Evolutionary conservation across 805 yeast species (phyloP), one percentile per base, ranked within the genome.

Genomic region (Barnettozyma vustinii): DNA sequence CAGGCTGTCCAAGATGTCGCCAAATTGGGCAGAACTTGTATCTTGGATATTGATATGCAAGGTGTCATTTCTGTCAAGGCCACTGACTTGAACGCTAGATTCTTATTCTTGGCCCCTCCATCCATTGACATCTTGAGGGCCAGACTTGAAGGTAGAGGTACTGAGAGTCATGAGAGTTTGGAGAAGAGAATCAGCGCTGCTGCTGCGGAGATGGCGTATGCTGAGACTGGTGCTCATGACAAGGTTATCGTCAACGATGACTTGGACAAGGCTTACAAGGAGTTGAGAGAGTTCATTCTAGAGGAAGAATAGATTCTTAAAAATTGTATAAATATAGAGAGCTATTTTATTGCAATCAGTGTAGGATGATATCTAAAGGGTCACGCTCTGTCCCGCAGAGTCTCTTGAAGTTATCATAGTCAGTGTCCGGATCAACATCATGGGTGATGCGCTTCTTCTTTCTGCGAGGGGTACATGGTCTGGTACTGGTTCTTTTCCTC

Each of bases 1-100:
- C 84, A 81, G 62, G 84, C 96, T 27, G 97, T 94, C 42, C 77
- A 86, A 58, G 73, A 76, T 42, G 76, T 71, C 39, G 67, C 74
- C 30, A 68, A 69, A 46, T 66, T 75, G 52, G 87, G 89, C 59
- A 81, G 77, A 67, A 84, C 83, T 46, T 94, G 98, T 73, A 83
- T 94, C 54, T 76, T 94, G 64, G 99, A 94, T 70, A 94, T 94
- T 57, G 99, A 94, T 77, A 91, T 92, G 97, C 98, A 94, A 73
- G 99, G 99, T 57, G 99, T 94, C 61, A 84, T 87, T 71, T 77
- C 89, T 23, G 97, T 94, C 56, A 94, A 94, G 72, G 71, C 80
- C 48, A 80, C 96, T 16, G 79, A 80, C 56, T 75, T 94, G 60
- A 81, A 87, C 59, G 97, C 99, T 26, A 78, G 91, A 66, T 94